Evolutionary conservation across 805 yeast genomes (phyloP), one percentile per base, ranked within the genome.

Genomic region (Barnettozyma vustinii): DNA sequence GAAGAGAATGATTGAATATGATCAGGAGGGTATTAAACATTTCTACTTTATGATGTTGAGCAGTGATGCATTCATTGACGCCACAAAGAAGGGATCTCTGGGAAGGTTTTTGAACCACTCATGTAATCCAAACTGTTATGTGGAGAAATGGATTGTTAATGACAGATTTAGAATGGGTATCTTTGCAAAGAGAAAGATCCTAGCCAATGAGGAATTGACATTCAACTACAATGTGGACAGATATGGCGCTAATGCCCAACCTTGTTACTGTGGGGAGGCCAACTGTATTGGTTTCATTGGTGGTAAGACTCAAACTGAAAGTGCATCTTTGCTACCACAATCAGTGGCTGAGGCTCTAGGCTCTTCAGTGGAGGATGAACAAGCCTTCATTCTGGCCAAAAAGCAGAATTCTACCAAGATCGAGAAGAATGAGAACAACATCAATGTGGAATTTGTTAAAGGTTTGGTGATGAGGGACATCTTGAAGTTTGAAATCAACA

Each of bases 141-240:
- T 92, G 40, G 97, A 92, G 66, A 92, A 92, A 70, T 92, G 99
- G 99, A 94, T 91, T 16, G 98, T 92, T 13, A 90, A 90, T 26
- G 87, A 86, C 51, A 85, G 88, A 63, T 73, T 89, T 49, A 76
- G 89, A 55, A 94, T 94, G 98, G 99, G 98, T 26, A 86, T 92
- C 21, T 94, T 92, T 64, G 87, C 97, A 45, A 86, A 86, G 56
- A 73, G 96, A 54, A 67, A 73, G 25, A 88, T 92, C 46, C 41
- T 55, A 8, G 65, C 66, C 51, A 97, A 96, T 47, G 98, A 94
- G 66, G 99, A 92, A 64, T 80, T 92, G 56, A 88, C 97, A 1
- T 73, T 72, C 53, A 73, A 73, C 57, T 92, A 92, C 66, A 92
- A 92, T 60, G 98, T 94, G 32, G 99, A 92, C 67, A 74, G 98